Percentiles rank a stretch among this genome's conserved stretches.
These are phyloP conservation scores for Amylocarpus encephaloides DNA, from an alignment of 2,329 filamentous ascomycete species.

Conservation along the genomic window DNA sequence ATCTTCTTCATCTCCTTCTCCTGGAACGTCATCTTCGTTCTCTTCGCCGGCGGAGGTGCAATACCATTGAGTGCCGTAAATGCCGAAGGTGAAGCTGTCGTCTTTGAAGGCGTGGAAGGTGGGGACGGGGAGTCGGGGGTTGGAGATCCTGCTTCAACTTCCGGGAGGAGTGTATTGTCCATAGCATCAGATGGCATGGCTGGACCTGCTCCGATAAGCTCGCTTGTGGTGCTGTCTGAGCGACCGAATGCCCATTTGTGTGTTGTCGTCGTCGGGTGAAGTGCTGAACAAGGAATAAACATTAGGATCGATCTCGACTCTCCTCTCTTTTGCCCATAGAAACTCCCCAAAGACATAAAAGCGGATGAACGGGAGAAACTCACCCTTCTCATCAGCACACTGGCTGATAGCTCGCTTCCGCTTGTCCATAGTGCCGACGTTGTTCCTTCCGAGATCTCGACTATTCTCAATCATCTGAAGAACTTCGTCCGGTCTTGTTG, in stretches of 20 bases:
- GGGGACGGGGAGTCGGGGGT: conserved; percentile 14
- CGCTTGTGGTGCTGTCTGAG: conserved; percentile 17
- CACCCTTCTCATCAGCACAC: no score
- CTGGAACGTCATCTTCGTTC: conserved; percentile 22
- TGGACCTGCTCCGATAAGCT: conserved; percentile 19
- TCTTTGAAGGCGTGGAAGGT: conserved; percentile 8
- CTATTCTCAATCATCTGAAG: background rate
- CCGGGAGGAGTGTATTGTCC: background rate
- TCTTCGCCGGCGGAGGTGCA: conserved; percentile 23
- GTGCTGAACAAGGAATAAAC: background rate
- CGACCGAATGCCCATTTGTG: conserved; percentile 13
- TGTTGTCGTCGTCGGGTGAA: background rate
- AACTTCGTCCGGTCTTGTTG: background rate
- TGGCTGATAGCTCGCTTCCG: background rate
- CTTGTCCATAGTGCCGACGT: no score
- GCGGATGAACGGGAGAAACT: no score
- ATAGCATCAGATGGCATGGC: conserved; percentile 14
- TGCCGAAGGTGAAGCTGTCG: conserved; percentile 12
- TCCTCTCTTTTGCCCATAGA: no score
- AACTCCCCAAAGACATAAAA: no score
- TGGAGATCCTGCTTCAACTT: background rate
- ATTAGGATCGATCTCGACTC: no score
- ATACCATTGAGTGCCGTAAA: conserved; percentile 19
- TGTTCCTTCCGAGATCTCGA: no score
- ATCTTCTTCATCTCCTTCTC: conserved; percentile 35